Conservation (phyloP, 139 green algal species). For the Chlorella sp. region DNA sequence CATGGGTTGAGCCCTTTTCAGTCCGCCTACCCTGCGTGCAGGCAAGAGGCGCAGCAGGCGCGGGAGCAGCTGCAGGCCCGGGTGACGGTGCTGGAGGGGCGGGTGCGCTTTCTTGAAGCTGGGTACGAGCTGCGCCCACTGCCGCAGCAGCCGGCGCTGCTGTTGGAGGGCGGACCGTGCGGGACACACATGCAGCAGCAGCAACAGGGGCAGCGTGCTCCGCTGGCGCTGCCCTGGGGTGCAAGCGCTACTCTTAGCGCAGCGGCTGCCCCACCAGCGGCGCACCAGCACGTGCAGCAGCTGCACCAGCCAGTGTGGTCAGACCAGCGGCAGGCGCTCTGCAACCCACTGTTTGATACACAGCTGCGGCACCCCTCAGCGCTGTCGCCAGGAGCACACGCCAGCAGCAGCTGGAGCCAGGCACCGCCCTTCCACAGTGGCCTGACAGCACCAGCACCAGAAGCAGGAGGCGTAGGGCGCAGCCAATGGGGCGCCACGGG, state of each 20-base stretch:
- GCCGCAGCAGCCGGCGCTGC: background rate
- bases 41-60: conserved; percentile 2
- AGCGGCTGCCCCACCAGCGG: background rate
- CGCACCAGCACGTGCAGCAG: background rate
- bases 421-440: too few species aligned
- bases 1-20: too few species aligned
- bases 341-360: background rate
- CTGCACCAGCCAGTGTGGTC: background rate
- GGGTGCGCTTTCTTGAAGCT: conserved; percentile 32
- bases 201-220: background rate
- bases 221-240: background rate
- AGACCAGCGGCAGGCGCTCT: background rate
- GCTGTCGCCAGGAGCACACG: background rate
- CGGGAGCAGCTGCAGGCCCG: conserved; percentile 29
- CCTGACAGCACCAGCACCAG: background rate
- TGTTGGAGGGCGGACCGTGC: background rate
- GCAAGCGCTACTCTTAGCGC: background rate
- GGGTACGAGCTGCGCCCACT: conserved; percentile 13
- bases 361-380: background rate
- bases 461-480: background rate
- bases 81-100: conserved; percentile 25
- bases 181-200: background rate
- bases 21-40: too few species aligned
- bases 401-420: background rate
- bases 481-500: background rate